Base-by-base conservation (phyloP, 2,329 filamentous ascomycete genomes). In the Acephala macrosclerotiorum region DNA sequence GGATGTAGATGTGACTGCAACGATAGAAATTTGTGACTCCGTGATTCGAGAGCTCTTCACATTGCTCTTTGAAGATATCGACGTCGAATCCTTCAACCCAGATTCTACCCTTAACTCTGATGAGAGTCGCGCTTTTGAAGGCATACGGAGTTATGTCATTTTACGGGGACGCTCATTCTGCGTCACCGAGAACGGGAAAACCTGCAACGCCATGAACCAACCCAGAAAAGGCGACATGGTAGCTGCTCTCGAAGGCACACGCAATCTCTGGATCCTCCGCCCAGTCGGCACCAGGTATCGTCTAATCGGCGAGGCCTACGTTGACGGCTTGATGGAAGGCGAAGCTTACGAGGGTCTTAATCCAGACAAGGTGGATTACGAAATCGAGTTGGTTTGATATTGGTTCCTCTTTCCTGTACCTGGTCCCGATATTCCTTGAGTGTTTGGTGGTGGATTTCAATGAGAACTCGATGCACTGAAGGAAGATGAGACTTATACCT, bases 301-400 rank as follows among this genome's bases (percentile, higher is more conserved):
- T n/a, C 18, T 60, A n/a, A 14, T 60, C n/a, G 58, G 58, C 42
- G 40, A 60, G 5, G 47, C 47, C n/a, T 51, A 4, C 20, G 20
- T 51, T 22, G 9, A 20, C n/a, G 57, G 57, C 20, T 20, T 45
- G n/a, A 59, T 42, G 35, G 12, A 42, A 2, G 36, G 57, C 4
- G 57, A 59, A 33, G 57, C 57, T 3, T 59, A 25, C 38, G 57
- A 42, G n/a, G 57, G 57, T 29, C 7, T 59, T 42, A 36, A 59
- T 45, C 36, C 57, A 16, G 57, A 59, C 25, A 12, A 59, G 57
- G 38, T 59, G n/a, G 57, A 59, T 12, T 42, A 42, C 38, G 38
- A 42, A 14, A 42, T 42, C 18, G 38, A 42, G 45, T 9, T 49
- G 18, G 20, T 49, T 8, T 49, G 22, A 49, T 12, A 33, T 4